Conservation (phyloP, 1,139 yeast genomes). For the Pichia sp. region DNA sequence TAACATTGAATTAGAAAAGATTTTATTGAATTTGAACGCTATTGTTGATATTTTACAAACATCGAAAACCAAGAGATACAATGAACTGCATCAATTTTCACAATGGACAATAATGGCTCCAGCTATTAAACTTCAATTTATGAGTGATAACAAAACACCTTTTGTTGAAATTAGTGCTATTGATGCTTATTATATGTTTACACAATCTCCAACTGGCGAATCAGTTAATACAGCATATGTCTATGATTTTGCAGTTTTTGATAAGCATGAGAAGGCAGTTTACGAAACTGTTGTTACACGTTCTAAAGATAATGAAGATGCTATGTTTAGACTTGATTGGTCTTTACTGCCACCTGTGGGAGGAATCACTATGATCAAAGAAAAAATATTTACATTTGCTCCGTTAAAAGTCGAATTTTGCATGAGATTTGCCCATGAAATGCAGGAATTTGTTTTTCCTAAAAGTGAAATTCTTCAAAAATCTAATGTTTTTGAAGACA, state of each 20-base stretch:
- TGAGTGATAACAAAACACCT: conserved; percentile 38
- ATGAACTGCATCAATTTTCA: conserved; percentile 34
- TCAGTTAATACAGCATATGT: conserved; percentile 37
- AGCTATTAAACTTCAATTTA: conserved; percentile 44
- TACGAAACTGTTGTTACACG: conserved; percentile 26
- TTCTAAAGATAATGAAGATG: conserved; percentile 35
- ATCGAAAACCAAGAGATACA: conserved; percentile 31
- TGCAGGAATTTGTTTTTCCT: conserved; percentile 49
- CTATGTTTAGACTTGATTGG: conserved; percentile 61
- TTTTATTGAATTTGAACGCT: conserved; percentile 52
- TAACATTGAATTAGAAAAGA: conserved; percentile 53
- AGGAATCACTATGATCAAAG: conserved; percentile 66
- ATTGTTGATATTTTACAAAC: conserved; percentile 52
- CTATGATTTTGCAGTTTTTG: conserved; percentile 25
- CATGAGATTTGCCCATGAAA: conserved; percentile 53
- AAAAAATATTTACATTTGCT: conserved; percentile 44
- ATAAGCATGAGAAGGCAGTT: conserved; percentile 20
- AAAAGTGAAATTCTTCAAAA: conserved; percentile 20
- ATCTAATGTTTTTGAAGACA: conserved; percentile 17
- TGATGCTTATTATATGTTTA: conserved; percentile 34
- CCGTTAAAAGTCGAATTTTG: conserved; percentile 75
- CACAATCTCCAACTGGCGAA: conserved; percentile 43
- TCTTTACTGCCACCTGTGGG: conserved; percentile 74
- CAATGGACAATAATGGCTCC: conserved; percentile 41
- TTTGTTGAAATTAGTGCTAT: conserved; percentile 47